These are phyloP conservation scores for Chiua sp. DNA, from an alignment of 1,284 basidiomycete genomes.

Conservation along the genomic window DNA sequence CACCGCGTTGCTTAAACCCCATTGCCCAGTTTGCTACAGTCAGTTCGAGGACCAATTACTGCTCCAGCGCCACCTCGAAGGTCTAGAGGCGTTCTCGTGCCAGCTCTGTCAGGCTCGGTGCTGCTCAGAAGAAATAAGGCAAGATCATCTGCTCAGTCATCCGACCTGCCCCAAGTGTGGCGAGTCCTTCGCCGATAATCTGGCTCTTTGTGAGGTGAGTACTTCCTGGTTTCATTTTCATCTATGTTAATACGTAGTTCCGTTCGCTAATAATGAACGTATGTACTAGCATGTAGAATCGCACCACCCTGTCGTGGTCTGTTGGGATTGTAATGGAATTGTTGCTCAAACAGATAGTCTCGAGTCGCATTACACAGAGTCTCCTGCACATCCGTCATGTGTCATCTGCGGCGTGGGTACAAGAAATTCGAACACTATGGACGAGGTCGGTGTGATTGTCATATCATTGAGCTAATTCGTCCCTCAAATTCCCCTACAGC, in stretches of 20 bases:
- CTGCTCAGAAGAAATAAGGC: constrained; percentile 32
- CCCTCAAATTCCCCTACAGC: constrained; percentile 20
- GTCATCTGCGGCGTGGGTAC: constrained; percentile 25
- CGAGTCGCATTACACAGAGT: constrained; percentile 32
- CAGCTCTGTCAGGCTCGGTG: constrained; percentile 24
- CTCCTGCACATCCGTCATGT: constrained; percentile 31
- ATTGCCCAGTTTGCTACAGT: constrained; percentile 28
- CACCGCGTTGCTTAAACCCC: constrained; percentile 14
- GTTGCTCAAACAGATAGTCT: constrained; percentile 28
- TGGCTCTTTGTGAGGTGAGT: constrained; percentile 30
- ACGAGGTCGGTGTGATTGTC: constrained; percentile 25
- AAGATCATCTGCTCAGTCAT: constrained; percentile 34
- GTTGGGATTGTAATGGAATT: constrained; percentile 35
- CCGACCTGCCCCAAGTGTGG: constrained; percentile 31
- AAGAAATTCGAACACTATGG: constrained; percentile 19
- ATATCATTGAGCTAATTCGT: background rate
- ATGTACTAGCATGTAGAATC: constrained; percentile 25
- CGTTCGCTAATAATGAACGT: background rate
- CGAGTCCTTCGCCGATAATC: constrained; percentile 23
- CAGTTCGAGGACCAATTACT: constrained; percentile 25
- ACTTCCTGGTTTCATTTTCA: background rate
- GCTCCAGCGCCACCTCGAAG: constrained; percentile 26
- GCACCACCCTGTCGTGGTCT: constrained; percentile 32
- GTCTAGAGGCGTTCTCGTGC: constrained; percentile 17
- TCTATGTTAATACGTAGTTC: background rate